These are phyloP conservation scores for Parietaria judaica DNA, from an alignment of 306 rosid species.

Conservation along the genomic window DNA sequence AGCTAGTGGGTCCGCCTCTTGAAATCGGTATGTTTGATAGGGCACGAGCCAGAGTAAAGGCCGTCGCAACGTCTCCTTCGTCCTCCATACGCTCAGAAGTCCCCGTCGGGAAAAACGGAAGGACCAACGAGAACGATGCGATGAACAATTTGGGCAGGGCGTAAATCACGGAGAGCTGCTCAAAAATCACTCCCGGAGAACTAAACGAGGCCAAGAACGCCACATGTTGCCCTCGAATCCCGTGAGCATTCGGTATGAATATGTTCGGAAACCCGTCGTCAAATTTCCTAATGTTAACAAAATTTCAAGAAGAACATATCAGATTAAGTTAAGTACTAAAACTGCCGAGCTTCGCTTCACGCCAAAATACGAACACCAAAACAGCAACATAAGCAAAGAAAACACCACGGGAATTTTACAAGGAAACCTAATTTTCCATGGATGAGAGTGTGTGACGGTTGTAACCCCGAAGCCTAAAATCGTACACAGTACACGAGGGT, in stretches of 20 bases:
- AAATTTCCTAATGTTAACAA: constrained; percentile 63
- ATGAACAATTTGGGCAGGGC: constrained; percentile 87
- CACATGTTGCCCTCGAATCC: constrained; percentile 86
- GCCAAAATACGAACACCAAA: too few relatives aligned
- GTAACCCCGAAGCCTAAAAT: too few relatives aligned
- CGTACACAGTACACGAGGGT: too few relatives aligned
- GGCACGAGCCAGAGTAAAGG: constrained; percentile 90
- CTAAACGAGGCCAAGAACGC: constrained; percentile 95
- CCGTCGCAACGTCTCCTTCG: constrained; percentile 98
- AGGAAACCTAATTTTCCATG: too few relatives aligned
- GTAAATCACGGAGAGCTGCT: constrained; percentile 91
- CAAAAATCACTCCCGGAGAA: constrained; percentile 86
- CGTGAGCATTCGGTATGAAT: constrained; percentile 93
- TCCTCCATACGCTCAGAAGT: constrained; percentile 98
- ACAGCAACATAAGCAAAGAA: too few relatives aligned
- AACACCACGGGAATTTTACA: too few relatives aligned
- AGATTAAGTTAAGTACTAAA: constrained; percentile 20
- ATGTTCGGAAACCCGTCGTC: constrained; percentile 96
- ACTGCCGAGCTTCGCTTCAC: neutral
- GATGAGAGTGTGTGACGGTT: too few relatives aligned
- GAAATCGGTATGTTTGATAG: constrained; percentile 89
- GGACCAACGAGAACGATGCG: constrained; percentile 84
- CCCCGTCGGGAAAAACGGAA: constrained; percentile 94
- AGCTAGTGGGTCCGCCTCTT: constrained; percentile 94
- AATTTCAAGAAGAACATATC: constrained; percentile 24